Evolutionary conservation across 352 stramenopile species (phyloP).

Genomic region (Poterioochromonas sp.): DNA sequence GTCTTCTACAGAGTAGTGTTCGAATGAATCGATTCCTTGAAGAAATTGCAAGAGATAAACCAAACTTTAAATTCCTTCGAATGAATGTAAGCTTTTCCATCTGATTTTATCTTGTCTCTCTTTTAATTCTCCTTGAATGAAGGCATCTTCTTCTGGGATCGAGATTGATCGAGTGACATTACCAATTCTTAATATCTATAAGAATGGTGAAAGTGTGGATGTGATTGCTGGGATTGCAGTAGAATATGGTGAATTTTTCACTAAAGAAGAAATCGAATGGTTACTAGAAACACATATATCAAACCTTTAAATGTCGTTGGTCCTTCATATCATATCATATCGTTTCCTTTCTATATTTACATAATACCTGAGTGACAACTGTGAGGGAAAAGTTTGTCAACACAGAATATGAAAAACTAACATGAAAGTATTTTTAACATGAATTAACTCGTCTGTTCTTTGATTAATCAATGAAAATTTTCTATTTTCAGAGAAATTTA

Average conservation of each 20-base stretch:
- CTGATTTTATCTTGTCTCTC: neutral
- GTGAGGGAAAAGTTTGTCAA: too few species aligned
- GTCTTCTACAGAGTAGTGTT: neutral
- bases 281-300: too few species aligned
- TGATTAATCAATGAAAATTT: too few species aligned
- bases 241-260: neutral
- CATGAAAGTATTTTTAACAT: too few species aligned
- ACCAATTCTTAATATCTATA: neutral
- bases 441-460: too few species aligned
- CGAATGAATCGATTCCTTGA: neutral
- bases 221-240: neutral
- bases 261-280: neutral
- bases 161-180: neutral
- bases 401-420: too few species aligned
- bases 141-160: neutral
- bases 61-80: neutral
- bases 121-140: neutral
- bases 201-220: neutral
- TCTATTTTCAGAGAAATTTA: too few species aligned
- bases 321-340: too few species aligned
- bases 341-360: too few species aligned
- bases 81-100: neutral
- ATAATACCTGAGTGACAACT: too few species aligned
- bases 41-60: neutral
- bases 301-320: too few species aligned